Base-by-base conservation (phyloP, 768 basidiomycete species). In the Cantharellus anzutake region DNA sequence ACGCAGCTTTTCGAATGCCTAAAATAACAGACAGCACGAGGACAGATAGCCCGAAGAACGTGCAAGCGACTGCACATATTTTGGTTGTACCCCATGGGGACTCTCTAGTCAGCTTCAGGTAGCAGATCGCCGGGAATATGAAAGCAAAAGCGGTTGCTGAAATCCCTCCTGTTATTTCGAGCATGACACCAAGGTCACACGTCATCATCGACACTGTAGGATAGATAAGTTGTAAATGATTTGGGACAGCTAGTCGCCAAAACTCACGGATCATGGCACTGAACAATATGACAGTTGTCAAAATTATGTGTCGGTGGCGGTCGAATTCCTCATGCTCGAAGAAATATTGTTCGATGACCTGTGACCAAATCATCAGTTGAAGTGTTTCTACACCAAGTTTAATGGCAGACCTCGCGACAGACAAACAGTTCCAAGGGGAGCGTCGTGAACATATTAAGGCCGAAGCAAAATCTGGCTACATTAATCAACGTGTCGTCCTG, bases 371-470 rank as follows among this genome's bases (percentile, higher is more conserved):
- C 35, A 55, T 11, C 35, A 55, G 44, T 11, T 55, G 52, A 14
- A 55, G 52, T 7, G 35, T 7, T 11, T 7, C 11, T 7, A 37
- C 38, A 11, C 7, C 11, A 11, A 55, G 35, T 11, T 37, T 55
- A 55, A 37, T 37, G 52, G 52, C 14, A 4, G 59, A 87, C 91
- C 76, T 99, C 96, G 73, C 96, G 79, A 67, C 96, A 99, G 35
- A 99, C 96, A 68, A 98, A 99, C 11, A 92, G 74, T 66, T 99
- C 96, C 44, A 99, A 75, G 0, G 96, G 96, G 29, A 97, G 79
- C 0, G 96, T 99, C 0, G 93, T 93, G 66, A 97, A 96, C 96
- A 98, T 99, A 70, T 94, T 96, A 63, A 92, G 69, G 5, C 91
- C 92, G 67, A 93, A 91, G 67, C 86, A 91, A 65, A 96, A 88